Evolutionary conservation across 306 rosid species (phyloP).

Genomic region (Prunus mongolica): DNA sequence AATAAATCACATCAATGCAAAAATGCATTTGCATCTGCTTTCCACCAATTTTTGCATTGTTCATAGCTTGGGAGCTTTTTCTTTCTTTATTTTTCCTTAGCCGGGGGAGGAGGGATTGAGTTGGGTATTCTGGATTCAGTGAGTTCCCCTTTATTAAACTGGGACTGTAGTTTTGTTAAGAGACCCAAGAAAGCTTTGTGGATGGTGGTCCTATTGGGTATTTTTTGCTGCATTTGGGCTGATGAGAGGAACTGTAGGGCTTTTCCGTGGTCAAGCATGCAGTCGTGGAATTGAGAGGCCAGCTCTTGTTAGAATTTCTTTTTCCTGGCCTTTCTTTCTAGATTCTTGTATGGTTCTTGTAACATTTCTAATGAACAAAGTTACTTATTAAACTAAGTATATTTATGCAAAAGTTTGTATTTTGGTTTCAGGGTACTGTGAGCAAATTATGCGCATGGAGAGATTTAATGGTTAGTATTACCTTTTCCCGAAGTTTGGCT

Average conservation of each 20-base stretch:
- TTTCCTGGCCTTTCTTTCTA: neutral
- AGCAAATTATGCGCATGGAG: slow-evolving; percentile 82
- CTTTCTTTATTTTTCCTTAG: neutral
- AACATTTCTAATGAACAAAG: neutral
- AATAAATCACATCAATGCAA: neutral
- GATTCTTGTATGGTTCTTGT: neutral
- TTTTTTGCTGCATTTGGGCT: neutral
- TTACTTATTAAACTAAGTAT: neutral
- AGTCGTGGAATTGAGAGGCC: neutral
- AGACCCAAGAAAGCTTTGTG: neutral
- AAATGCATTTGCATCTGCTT: neutral
- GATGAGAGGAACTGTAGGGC: neutral
- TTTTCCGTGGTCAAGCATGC: neutral
- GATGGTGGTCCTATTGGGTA: neutral
- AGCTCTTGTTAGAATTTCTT: neutral
- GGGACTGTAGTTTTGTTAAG: neutral
- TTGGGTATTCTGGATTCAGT: neutral
- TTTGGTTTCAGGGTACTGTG: slow-evolving; percentile 58
- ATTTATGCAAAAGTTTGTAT: slow-evolving; percentile 13
- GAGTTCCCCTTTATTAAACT: neutral
- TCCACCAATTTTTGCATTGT: slow-evolving; percentile 5
- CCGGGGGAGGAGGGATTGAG: neutral
- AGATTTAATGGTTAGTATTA: slow-evolving; percentile 79
- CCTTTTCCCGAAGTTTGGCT: slow-evolving; percentile 22
- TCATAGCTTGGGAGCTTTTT: neutral